Evolutionary conservation across 306 rosid species (phyloP).

Genomic region (Malus asiatica): DNA sequence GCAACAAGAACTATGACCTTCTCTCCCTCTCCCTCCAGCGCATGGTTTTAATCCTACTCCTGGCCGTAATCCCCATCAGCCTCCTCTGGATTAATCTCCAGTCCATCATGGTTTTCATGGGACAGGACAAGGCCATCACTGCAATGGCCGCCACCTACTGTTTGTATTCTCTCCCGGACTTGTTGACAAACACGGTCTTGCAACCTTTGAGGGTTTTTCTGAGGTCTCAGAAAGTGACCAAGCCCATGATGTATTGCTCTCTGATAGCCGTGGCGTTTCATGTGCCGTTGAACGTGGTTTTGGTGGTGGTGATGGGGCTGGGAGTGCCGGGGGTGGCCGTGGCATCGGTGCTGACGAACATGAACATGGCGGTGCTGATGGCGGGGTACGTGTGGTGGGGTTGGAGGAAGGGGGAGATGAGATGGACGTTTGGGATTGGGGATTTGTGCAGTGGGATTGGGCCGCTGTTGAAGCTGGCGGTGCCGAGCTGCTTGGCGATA

Average conservation of each 20-base stretch:
- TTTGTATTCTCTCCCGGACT: constrained; percentile 72
- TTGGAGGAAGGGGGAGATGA: constrained; percentile 30
- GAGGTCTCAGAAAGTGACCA: constrained; percentile 69
- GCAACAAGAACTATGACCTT: constrained; percentile 69
- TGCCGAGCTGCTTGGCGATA: constrained; percentile 85
- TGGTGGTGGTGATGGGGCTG: constrained; percentile 42
- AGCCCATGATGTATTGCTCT: constrained; percentile 85
- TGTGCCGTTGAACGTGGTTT: constrained; percentile 52
- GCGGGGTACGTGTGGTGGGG: constrained; percentile 49
- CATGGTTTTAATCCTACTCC: constrained; percentile 66
- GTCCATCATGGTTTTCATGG: constrained; percentile 61
- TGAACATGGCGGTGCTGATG: constrained; percentile 70
- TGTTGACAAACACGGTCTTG: constrained; percentile 57
- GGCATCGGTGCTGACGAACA: constrained; percentile 79
- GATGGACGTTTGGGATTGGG: constrained; percentile 38
- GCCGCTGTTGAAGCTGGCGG: constrained; percentile 54
- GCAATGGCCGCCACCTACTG: constrained; percentile 66
- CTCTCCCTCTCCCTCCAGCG: constrained; percentile 68
- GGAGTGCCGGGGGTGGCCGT: constrained; percentile 84
- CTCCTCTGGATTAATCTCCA: constrained; percentile 69
- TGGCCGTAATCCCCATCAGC: constrained; percentile 65
- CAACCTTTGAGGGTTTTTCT: constrained; percentile 73
- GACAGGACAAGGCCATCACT: constrained; percentile 64
- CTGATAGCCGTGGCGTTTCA: constrained; percentile 65
- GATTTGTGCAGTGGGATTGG: constrained; percentile 45